Evolutionary conservation across 495 filamentous ascomycete genomes (phyloP).

Genomic region (Annulohypoxylon nitens): DNA sequence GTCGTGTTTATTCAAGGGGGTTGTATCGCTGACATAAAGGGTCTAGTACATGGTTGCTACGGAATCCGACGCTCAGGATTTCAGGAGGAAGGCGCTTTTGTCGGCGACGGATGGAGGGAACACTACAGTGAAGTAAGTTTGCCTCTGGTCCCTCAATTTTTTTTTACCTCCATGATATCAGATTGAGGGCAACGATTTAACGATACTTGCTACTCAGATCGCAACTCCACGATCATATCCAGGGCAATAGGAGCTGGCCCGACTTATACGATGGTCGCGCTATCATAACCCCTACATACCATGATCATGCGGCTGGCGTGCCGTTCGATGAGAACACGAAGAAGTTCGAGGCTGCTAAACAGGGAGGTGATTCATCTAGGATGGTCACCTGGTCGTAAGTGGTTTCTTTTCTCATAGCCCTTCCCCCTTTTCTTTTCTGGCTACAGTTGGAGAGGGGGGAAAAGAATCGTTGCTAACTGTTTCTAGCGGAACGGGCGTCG

Average conservation of each 20-base stretch:
- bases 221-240: conserved; percentile 75
- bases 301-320: conserved; percentile 68
- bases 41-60: conserved; percentile 68
- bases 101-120: conserved; percentile 72
- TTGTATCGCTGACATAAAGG: conserved; percentile 13
- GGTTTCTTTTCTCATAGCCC: background rate
- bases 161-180: background rate
- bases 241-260: conserved; percentile 76
- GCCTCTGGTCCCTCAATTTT: background rate
- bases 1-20: background rate
- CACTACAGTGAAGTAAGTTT: conserved; percentile 68
- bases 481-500: conserved; percentile 67
- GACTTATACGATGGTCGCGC: conserved; percentile 73
- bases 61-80: conserved; percentile 72
- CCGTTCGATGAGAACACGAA: conserved; percentile 68
- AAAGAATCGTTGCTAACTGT: background rate
- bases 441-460: background rate
- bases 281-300: conserved; percentile 70
- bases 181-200: background rate
- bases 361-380: conserved; percentile 49
- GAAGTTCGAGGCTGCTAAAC: conserved; percentile 66
- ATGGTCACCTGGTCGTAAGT: conserved; percentile 69
- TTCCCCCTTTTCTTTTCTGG: background rate
- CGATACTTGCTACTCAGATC: conserved; percentile 54
- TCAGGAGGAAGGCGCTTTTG: conserved; percentile 72